Conservation (phyloP, 2,329 filamentous ascomycete species). For the Lasiodiplodia theobromae region DNA sequence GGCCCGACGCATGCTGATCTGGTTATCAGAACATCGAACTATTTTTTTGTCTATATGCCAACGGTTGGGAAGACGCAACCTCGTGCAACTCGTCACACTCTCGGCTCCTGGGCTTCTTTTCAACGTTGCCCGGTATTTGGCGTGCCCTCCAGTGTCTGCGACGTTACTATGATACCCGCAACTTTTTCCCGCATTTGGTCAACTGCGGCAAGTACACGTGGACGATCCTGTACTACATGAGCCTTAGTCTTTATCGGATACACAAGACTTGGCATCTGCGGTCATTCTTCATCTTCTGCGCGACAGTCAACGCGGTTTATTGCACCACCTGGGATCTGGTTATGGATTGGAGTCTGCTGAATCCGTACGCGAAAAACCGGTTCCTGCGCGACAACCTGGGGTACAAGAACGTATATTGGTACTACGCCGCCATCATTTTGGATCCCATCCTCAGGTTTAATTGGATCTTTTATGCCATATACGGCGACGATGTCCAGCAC, state of each 20-base stretch:
- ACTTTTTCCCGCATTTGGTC: constrained; percentile 88
- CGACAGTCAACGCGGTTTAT: constrained; percentile 83
- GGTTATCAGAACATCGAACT: constrained; percentile 77
- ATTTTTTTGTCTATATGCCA: constrained; percentile 94
- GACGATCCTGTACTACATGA: constrained; percentile 80
- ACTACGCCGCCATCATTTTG: constrained; percentile 83
- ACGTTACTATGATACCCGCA: constrained; percentile 85
- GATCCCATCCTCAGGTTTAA: constrained; percentile 89
- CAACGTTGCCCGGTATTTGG: constrained; percentile 84
- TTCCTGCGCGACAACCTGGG: constrained; percentile 77
- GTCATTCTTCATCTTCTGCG: constrained; percentile 80
- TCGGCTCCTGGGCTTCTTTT: constrained; percentile 83
- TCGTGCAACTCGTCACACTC: constrained; percentile 89
- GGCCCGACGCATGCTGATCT: constrained; percentile 34
- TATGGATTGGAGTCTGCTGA: constrained; percentile 95
- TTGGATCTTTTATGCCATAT: constrained; percentile 94
- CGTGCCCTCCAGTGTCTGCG: constrained; percentile 88
- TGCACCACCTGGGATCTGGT: constrained; percentile 91
- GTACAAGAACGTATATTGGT: constrained; percentile 79
- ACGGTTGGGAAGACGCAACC: constrained; percentile 73
- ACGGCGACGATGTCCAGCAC: constrained; percentile 79
- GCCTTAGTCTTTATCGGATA: constrained; percentile 84
- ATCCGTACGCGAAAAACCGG: constrained; percentile 71
- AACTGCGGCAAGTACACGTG: constrained; percentile 92
- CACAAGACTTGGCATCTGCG: constrained; percentile 64